Evolutionary conservation across 208 protist genomes (phyloP), one percentile per base, ranked within the genome.

Genomic region (Phytomonas francai): DNA sequence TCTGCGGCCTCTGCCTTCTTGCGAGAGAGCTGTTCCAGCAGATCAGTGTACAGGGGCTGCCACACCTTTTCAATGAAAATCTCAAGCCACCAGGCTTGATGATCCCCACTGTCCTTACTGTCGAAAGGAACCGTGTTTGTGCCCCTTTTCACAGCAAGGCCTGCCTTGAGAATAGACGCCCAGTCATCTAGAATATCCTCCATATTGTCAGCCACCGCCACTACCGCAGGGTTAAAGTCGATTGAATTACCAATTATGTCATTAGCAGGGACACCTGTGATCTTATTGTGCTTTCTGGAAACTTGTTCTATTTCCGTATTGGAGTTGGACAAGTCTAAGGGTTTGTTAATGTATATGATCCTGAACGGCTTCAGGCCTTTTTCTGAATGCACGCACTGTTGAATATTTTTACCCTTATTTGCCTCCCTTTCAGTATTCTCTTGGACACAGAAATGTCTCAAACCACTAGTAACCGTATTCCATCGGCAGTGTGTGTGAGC

Each of bases 371-470:
- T 61, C 27, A 77, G 33, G 56, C 79, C 79, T 7, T 65, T 67
- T 3, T 49, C 51, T 1, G 63, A 14, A 67, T 71, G 71, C 8
- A 67, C 45, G 32, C 67, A 58, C 6, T 76, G 75, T 45, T 81
- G 70, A 32, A n/a, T 36, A 16, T 70, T 65, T 49, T 65, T 70
- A 59, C 79, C 85, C 36, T 84, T 81, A 36, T 5, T 34, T 25
- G 74, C 25, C 34, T 76, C 76, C n/a, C 71, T 74, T 1, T 57
- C 59, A 0, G 77, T 84, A 30, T 79, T 77, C 51, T 75, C 63
- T 73, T 85, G 77, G 8, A 90, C 76, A 57, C 79, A 85, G 58
- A 87, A 76, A 29, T 67, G 28, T 22, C 74, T 74, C 36, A 72
- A 73, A 22, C 69, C 34, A 0, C 66, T 73, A 30, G 77, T 80